These are phyloP conservation scores for Babesia divergens DNA, from an alignment of 169 alveolate genomes.

Conservation along the genomic window DNA sequence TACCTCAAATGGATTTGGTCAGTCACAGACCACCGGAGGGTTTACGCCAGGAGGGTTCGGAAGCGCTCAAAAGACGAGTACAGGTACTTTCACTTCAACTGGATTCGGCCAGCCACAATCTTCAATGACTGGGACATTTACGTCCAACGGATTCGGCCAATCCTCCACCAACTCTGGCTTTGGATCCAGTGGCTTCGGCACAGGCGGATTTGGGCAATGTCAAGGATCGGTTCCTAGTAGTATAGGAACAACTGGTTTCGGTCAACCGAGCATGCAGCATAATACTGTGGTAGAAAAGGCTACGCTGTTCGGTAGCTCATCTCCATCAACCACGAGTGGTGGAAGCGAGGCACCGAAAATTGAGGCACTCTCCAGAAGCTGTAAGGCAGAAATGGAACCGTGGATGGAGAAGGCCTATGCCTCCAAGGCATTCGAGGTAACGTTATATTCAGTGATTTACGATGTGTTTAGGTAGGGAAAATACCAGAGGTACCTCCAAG, in stretches of 20 bases:
- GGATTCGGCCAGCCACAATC: conserved; percentile 10
- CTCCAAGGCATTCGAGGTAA: conserved; percentile 48
- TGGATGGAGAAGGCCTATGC: conserved; percentile 64
- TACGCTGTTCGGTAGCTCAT: not conserved
- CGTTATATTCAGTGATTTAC: not conserved
- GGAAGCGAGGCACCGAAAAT: not conserved
- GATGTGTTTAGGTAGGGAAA: conserved; percentile 29
- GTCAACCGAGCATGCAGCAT: not conserved
- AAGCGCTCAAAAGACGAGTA: not conserved
- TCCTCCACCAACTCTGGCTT: not conserved
- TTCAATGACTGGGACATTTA: conserved; percentile 4
- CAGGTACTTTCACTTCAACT: not conserved
- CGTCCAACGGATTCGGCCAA: conserved; percentile 13
- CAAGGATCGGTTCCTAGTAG: not conserved
- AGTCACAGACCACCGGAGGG: too few relatives aligned
- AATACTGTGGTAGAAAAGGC: not conserved
- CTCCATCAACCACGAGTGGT: not conserved
- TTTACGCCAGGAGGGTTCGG: too few relatives aligned
- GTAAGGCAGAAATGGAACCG: conserved; percentile 41
- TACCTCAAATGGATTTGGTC: conserved; percentile 29
- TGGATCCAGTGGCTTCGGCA: not conserved
- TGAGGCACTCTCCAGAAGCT: conserved; percentile 12
- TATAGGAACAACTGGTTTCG: not conserved
- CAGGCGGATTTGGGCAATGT: not conserved
- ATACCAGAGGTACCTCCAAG: conserved; percentile 65